Base-by-base conservation (phyloP, 2,329 filamentous ascomycete species). In the Colletotrichum lentis region DNA sequence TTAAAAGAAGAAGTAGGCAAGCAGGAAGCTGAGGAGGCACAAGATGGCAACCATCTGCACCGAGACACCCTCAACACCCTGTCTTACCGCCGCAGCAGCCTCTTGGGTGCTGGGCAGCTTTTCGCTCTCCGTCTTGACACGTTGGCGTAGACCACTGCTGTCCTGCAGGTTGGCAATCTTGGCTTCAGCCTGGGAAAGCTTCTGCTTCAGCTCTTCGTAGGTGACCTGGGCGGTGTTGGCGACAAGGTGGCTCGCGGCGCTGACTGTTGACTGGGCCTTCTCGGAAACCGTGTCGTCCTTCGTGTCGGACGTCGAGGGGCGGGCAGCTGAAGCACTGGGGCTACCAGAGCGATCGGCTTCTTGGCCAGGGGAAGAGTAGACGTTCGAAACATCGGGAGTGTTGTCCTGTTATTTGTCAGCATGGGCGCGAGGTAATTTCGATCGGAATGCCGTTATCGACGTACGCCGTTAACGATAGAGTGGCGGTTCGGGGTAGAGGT, bases 1-100 rank as follows among this genome's bases (percentile, higher is more conserved):
- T 85, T 89, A 99, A 81, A 99, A 99, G 84, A 99, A 94, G 80
- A 98, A 88, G 81, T 97, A 99, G 63, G 94, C 96, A 73, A 98
- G 86, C 76, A 99, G 81, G 83, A 99, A 99, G 83, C 93, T 94
- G 71, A 97, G 74, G 74, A 99, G 83, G 77, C 94, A 97, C 50
- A 99, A 83, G 24, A 88, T 83, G 24, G 96, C 95, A 52, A 92
- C 92, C 70, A 95, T 87, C 78, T 95, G 91, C 57, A 99, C 88
- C 0, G 96, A 90, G 3, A 99, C 95, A 24, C 96, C 95, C 73
- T 94, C 89, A 72, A 77, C 75, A 7, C 80, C 89, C 77, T 81
- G 85, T 76, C 82, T 84, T 70, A 82, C 83, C 73, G 84, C 84
- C 75, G 86, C 87, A 71, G 84, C 84, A 70, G 82, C 81, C 79